These are phyloP conservation scores for Lentinula lateritia DNA, from an alignment of 768 basidiomycete species.

Conservation along the genomic window DNA sequence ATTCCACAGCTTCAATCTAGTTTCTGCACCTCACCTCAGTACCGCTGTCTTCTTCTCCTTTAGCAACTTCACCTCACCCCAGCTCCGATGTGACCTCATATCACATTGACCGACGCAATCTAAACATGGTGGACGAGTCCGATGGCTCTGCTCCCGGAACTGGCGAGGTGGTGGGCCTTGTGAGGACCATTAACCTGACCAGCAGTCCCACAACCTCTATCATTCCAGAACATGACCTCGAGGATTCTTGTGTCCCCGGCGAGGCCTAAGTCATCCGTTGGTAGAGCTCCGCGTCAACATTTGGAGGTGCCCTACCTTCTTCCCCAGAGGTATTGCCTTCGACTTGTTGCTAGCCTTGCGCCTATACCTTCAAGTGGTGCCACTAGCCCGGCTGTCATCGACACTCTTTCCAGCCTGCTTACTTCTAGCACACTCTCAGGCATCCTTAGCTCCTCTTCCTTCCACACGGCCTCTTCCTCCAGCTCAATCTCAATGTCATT, in stretches of 20 bases:
- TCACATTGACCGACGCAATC: neutral
- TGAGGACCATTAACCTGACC: neutral
- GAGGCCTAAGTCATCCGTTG: neutral
- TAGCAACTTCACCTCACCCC: neutral
- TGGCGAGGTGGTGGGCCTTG: neutral
- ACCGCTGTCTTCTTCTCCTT: neutral
- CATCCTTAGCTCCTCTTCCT: neutral
- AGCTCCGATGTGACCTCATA: neutral
- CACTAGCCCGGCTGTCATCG: neutral
- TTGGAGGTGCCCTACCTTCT: conserved; percentile 4
- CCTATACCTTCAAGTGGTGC: neutral
- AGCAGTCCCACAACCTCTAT: conserved; percentile 1
- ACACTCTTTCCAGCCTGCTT: neutral
- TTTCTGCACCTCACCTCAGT: conserved; percentile 5
- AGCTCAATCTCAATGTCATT: conserved; percentile 1
- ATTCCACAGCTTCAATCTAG: conserved; percentile 7
- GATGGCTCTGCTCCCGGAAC: neutral
- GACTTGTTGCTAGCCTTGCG: neutral
- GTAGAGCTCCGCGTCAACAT: neutral
- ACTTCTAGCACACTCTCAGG: conserved; percentile 6
- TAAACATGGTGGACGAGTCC: neutral
- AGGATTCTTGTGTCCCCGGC: neutral
- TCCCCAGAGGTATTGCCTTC: conserved; percentile 4
- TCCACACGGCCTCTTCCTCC: neutral
- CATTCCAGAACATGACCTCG: neutral